Percentiles rank a stretch among this genome's conserved stretches.
These are phyloP conservation scores for Backusella luteola DNA, from an alignment of 192 early-diverging fungal genomes.

Conservation along the genomic window DNA sequence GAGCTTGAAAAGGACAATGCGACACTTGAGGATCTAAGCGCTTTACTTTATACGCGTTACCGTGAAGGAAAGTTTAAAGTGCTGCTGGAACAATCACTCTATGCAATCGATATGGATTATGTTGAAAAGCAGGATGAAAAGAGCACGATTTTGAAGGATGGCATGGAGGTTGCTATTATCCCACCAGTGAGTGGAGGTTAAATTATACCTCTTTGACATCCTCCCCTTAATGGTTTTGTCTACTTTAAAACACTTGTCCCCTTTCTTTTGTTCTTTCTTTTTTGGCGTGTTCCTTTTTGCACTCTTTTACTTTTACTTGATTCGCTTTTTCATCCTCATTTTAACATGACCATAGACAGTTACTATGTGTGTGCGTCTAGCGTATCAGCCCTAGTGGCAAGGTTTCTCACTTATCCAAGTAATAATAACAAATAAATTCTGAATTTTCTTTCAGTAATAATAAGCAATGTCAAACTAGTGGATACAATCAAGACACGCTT, in stretches of 20 bases:
- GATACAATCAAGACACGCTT: conserved; percentile 76
- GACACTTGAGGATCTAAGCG: conserved; percentile 11
- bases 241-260: neutral
- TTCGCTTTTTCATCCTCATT: neutral
- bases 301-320: neutral
- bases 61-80: conserved; percentile 24
- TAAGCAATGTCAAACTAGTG: conserved; percentile 29
- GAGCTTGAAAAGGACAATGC: conserved; percentile 25
- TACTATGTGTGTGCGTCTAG: conserved; percentile 46
- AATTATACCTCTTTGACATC: neutral
- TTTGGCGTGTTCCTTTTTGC: neutral
- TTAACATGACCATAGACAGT: conserved; percentile 8
- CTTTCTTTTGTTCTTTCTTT: neutral
- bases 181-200: conserved; percentile 69
- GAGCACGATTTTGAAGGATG: conserved; percentile 40
- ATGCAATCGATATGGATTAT: conserved; percentile 66
- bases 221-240: too few species aligned
- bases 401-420: conserved; percentile 66
- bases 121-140: conserved; percentile 44
- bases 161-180: conserved; percentile 64
- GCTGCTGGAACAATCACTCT: conserved; percentile 48
- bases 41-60: conserved; percentile 10
- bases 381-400: conserved; percentile 55
- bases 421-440: conserved; percentile 4
- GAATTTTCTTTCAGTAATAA: neutral